Conservation (phyloP, 2,329 filamentous ascomycete genomes). For the Colletotrichum horii region DNA sequence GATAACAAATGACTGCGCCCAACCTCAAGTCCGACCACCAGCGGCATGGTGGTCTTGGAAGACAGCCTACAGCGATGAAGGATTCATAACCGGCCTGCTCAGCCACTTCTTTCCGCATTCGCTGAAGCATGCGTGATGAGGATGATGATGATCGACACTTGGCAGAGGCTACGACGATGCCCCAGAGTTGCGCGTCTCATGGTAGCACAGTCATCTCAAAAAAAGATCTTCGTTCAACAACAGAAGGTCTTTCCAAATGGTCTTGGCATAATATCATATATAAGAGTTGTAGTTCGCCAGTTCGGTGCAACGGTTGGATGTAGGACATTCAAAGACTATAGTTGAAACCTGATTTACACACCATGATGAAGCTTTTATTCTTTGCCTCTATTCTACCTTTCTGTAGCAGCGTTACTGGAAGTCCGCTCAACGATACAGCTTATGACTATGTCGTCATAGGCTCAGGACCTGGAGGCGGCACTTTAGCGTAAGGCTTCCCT, state of each 20-base stretch:
- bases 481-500: background rate
- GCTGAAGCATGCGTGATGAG: background rate
- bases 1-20: background rate
- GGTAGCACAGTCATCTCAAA: rapidly evolving
- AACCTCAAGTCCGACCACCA: background rate
- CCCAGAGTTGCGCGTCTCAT: background rate
- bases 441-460: slow-evolving; percentile 4
- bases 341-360: background rate
- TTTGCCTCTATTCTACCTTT: background rate
- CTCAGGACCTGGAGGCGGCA: background rate
- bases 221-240: background rate
- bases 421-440: background rate
- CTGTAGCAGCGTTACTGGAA: background rate
- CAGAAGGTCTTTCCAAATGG: background rate
- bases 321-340: background rate
- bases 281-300: background rate
- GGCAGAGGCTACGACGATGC: background rate
- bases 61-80: background rate
- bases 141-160: background rate
- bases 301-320: background rate
- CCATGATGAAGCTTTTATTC: background rate
- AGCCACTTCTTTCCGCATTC: background rate
- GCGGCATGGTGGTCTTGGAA: background rate
- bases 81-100: background rate
- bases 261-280: background rate